phyloP scores from a whole-genome alignment of 2,329 filamentous ascomycete genomes.

The Calonectria leucothoes region DNA sequence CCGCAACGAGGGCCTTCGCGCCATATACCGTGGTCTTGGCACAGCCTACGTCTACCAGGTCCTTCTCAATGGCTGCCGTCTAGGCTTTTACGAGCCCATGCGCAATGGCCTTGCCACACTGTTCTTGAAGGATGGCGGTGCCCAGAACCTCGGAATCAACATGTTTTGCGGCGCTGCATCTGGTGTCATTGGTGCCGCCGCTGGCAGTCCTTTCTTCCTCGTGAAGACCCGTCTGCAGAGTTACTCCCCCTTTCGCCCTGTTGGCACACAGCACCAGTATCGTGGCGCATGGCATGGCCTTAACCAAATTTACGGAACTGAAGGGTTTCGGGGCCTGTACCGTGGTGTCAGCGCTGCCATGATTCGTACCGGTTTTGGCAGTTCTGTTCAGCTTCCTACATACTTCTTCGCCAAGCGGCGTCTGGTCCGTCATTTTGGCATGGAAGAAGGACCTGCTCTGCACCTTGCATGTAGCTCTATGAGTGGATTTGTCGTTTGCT shows the following conservation, averaged over 20 bases:
- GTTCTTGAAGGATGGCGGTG: slow-evolving; percentile 77
- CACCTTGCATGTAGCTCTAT: slow-evolving; percentile 90
- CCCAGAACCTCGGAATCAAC: slow-evolving; percentile 90
- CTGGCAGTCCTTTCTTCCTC: slow-evolving; percentile 95
- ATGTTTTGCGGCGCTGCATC: slow-evolving; percentile 92
- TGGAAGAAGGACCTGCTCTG: slow-evolving; percentile 90
- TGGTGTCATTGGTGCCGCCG: slow-evolving; percentile 91
- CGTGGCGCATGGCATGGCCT: slow-evolving; percentile 87
- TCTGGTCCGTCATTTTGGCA: slow-evolving; percentile 82
- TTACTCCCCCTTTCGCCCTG: slow-evolving; percentile 90
- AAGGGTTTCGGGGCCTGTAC: slow-evolving; percentile 87
- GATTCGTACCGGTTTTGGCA: slow-evolving; percentile 95
- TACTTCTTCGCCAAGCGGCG: slow-evolving; percentile 97
- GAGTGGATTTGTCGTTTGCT: slow-evolving; percentile 96
- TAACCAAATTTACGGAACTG: slow-evolving; percentile 78
- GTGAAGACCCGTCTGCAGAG: slow-evolving; percentile 97
- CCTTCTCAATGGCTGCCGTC: slow-evolving; percentile 92
- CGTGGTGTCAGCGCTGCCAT: slow-evolving; percentile 92
- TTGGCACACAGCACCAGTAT: slow-evolving; percentile 97
- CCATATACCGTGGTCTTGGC: slow-evolving; percentile 89
- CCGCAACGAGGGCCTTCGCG: slow-evolving; percentile 86
- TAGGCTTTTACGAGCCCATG: slow-evolving; percentile 98
- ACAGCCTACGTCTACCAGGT: slow-evolving; percentile 98
- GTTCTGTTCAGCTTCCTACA: slow-evolving; percentile 94
- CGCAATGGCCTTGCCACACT: slow-evolving; percentile 76